Conservation (phyloP, 306 rosid species). For the Ormosia semicastrata region DNA sequence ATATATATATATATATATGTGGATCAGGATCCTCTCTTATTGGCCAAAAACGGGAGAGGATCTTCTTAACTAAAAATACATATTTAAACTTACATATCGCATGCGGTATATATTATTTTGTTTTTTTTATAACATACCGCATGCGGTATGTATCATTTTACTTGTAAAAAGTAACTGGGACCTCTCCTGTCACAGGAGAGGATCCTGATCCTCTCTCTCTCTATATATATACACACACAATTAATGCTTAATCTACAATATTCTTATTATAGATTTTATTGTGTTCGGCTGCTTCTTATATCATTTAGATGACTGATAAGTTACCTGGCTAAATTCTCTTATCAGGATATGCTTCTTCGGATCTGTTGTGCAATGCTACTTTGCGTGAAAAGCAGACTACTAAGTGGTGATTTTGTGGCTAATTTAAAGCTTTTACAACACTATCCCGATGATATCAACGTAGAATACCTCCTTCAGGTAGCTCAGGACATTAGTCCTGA, state of each 20-base stretch:
- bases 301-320: neutral
- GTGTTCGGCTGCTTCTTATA: neutral
- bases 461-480: conserved; percentile 70
- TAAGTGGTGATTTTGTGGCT: conserved; percentile 72
- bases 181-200: too few relatives aligned
- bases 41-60: too few relatives aligned
- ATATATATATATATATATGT: too few relatives aligned
- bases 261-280: neutral
- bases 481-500: conserved; percentile 66
- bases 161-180: too few relatives aligned
- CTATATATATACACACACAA: neutral
- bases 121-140: too few relatives aligned
- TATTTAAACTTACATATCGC: too few relatives aligned
- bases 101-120: too few relatives aligned
- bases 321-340: neutral
- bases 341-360: conserved; percentile 80
- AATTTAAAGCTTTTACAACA: conserved; percentile 73
- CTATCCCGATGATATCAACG: conserved; percentile 62
- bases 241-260: neutral
- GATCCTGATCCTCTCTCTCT: too few relatives aligned
- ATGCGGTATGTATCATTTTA: too few relatives aligned
- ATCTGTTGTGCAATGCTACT: conserved; percentile 83
- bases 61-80: too few relatives aligned
- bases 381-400: conserved; percentile 57
- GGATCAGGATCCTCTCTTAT: too few relatives aligned